Conservation (phyloP, 2,329 filamentous ascomycete species). For the Fonsecaea multimorphosa region DNA sequence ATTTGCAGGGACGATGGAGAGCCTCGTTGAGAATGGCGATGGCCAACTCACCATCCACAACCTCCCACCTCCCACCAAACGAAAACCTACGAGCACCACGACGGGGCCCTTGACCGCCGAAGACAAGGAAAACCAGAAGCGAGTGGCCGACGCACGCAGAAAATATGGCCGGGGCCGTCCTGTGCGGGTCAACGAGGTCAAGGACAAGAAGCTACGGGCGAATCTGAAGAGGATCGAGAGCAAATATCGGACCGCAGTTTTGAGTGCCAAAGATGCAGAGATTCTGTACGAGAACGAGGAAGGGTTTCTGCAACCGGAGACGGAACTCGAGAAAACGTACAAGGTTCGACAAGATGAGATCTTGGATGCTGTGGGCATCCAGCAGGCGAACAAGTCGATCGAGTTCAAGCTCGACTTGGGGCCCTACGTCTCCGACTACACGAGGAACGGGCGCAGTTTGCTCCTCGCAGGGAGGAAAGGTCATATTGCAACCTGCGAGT, state of each 20-base stretch:
- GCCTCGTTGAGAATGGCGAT: constrained; percentile 37
- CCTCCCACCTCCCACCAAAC: constrained; percentile 36
- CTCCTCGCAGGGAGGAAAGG: constrained; percentile 88
- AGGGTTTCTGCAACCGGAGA: constrained; percentile 87
- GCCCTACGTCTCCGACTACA: constrained; percentile 88
- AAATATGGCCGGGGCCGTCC: constrained; percentile 83
- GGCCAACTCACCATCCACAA: constrained; percentile 40
- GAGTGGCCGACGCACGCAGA: constrained; percentile 64
- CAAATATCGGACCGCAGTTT: constrained; percentile 79
- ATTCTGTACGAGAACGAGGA: constrained; percentile 85
- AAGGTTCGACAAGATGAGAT: constrained; percentile 91
- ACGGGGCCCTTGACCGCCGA: constrained; percentile 36
- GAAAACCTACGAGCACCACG: constrained; percentile 35
- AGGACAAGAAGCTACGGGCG: constrained; percentile 86
- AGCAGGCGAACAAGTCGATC: constrained; percentile 91
- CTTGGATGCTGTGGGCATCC: constrained; percentile 71
- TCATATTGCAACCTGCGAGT: constrained; percentile 95
- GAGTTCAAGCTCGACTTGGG: constrained; percentile 84
- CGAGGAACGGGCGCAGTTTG: constrained; percentile 83
- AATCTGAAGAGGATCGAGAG: constrained; percentile 79
- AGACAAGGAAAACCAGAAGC: constrained; percentile 49
- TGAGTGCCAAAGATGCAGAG: constrained; percentile 92
- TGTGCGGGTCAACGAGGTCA: constrained; percentile 74
- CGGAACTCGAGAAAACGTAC: constrained; percentile 88
- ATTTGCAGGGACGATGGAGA: constrained; percentile 35